These are phyloP conservation scores for Orbilia oligospora DNA, from an alignment of 2,329 filamentous ascomycete genomes.

Conservation along the genomic window DNA sequence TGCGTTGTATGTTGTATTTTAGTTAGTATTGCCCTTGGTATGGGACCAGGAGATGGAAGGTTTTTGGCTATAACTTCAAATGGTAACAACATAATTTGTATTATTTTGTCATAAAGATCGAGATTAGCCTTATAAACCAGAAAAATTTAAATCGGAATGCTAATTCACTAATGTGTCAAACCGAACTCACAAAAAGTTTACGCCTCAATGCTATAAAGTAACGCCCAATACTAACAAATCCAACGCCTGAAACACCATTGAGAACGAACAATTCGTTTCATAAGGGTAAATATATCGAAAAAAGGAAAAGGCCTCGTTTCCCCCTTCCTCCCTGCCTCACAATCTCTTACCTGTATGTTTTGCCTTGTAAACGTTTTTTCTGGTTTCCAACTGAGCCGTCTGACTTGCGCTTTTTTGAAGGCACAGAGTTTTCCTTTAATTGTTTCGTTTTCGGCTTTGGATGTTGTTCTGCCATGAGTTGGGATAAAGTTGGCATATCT, in stretches of 20 bases:
- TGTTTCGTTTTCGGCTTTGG: conserved; percentile 2
- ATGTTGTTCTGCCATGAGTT: conserved; percentile 35
- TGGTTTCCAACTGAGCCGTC: conserved; percentile 19
- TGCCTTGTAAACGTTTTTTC: conserved; percentile 25
- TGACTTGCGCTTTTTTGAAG: conserved; percentile 46
- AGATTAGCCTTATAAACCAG: too few species aligned
- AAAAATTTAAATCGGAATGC: too few species aligned
- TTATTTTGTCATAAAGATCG: neutral
- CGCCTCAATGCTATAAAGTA: neutral
- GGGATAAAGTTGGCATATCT: conserved; percentile 58
- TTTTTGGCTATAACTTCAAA: neutral
- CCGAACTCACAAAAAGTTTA: neutral
- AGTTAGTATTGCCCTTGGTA: neutral
- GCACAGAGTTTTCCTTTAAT: conserved; percentile 42
- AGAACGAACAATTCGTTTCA: conserved; percentile 6
- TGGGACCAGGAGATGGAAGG: neutral
- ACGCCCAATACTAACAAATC: neutral
- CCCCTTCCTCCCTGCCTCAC: neutral
- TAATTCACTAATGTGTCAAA: neutral
- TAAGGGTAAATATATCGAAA: neutral
- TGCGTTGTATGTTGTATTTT: neutral
- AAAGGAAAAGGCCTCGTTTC: neutral
- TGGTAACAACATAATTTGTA: neutral
- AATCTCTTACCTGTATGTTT: neutral
- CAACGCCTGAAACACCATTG: conserved; percentile 10